Percentiles rank a stretch among this genome's conserved stretches.
phyloP scores from a whole-genome alignment of 768 basidiomycete species.

The Trametes sanguinea region DNA sequence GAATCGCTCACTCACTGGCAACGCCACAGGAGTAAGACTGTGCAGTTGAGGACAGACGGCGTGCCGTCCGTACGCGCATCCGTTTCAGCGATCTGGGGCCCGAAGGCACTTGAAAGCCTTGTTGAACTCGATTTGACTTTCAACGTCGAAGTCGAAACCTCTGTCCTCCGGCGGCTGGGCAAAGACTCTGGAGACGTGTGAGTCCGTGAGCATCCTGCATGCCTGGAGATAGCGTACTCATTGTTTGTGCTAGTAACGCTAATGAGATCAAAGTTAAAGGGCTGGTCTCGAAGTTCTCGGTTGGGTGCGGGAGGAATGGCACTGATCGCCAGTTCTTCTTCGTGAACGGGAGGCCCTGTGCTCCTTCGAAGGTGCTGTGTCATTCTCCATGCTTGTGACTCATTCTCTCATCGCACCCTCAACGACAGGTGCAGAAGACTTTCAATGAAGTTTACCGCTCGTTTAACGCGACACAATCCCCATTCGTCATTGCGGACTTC shows the following conservation, averaged over 20 bases:
- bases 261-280: slow-evolving; percentile 64
- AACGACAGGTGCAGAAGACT: slow-evolving; percentile 74
- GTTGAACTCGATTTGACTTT: slow-evolving; percentile 73
- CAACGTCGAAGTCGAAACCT: slow-evolving; percentile 65
- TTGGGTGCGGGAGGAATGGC: slow-evolving; percentile 73
- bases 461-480: slow-evolving; percentile 74
- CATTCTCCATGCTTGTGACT: background rate
- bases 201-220: background rate
- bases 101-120: slow-evolving; percentile 74
- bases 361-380: slow-evolving; percentile 61
- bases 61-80: slow-evolving; percentile 60
- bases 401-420: background rate
- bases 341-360: slow-evolving; percentile 89
- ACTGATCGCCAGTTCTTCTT: slow-evolving; percentile 92
- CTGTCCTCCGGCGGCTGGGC: slow-evolving; percentile 46
- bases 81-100: slow-evolving; percentile 80
- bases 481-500: slow-evolving; percentile 84
- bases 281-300: slow-evolving; percentile 78
- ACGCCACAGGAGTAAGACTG: slow-evolving; percentile 53
- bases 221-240: background rate
- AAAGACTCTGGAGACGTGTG: slow-evolving; percentile 27
- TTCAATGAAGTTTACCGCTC: slow-evolving; percentile 92
- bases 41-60: slow-evolving; percentile 76
- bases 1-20: background rate
- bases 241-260: background rate